Evolutionary conservation across 805 yeast genomes (phyloP).

Genomic region (Saturnispora zaruensis): DNA sequence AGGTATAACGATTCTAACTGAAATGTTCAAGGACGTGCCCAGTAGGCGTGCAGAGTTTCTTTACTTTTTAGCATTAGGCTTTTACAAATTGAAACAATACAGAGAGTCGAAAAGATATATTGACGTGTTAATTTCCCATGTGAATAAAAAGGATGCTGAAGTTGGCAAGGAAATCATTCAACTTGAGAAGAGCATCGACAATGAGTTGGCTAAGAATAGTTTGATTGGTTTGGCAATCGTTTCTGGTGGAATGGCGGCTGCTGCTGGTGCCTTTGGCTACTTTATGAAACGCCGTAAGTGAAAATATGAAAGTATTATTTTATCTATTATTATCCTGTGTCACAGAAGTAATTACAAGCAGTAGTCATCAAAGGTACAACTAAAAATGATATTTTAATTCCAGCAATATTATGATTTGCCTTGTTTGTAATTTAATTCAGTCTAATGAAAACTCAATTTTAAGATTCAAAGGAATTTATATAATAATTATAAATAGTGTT

Average conservation of each 20-base stretch:
- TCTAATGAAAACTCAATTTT: neutral
- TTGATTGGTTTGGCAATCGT: conserved; percentile 80
- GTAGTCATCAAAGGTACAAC: neutral
- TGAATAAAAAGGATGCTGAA: conserved; percentile 69
- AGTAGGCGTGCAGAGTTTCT: conserved; percentile 81
- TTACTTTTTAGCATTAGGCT: conserved; percentile 80
- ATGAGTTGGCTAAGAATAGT: conserved; percentile 79
- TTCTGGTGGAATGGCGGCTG: conserved; percentile 79
- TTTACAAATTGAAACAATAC: conserved; percentile 82
- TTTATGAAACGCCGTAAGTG: conserved; percentile 4
- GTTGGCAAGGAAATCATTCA: conserved; percentile 1
- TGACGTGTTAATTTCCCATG: conserved; percentile 74
- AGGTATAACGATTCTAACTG: conserved; percentile 70
- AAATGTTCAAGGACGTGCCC: conserved; percentile 66
- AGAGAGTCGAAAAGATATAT: conserved; percentile 78
- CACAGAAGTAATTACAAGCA: no score
- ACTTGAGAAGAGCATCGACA: conserved; percentile 70
- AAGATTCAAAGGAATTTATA: neutral
- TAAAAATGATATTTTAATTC: no score
- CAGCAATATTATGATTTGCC: neutral
- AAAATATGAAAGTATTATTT: neutral
- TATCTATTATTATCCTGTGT: no score
- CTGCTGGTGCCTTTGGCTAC: conserved; percentile 40
- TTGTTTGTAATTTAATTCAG: neutral
- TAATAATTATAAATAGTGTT: neutral